Conservation (phyloP, 2,329 filamentous ascomycete species). For the Pseudohalonectria lignicola region DNA sequence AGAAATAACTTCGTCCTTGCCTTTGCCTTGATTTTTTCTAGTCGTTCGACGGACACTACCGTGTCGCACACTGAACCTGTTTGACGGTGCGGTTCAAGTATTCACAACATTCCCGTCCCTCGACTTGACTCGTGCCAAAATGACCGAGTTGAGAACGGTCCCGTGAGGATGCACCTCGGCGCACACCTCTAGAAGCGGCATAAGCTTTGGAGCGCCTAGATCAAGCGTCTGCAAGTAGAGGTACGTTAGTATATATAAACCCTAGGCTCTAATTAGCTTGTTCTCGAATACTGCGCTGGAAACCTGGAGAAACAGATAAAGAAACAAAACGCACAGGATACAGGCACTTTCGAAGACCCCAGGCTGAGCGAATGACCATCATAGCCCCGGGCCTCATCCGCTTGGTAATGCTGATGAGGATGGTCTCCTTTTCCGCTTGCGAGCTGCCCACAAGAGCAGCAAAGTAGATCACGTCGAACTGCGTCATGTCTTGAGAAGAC, state of each 20-base stretch:
- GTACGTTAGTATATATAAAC: too few relatives aligned
- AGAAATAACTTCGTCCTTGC: too few relatives aligned
- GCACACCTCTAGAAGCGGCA: slow-evolving; percentile 23
- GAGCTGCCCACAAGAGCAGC: slow-evolving; percentile 35
- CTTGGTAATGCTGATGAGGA: slow-evolving; percentile 22
- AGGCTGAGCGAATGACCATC: slow-evolving; percentile 32
- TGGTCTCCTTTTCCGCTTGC: slow-evolving; percentile 26
- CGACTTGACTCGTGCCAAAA: slow-evolving; percentile 21
- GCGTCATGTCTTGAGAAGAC: slow-evolving; percentile 12
- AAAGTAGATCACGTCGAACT: slow-evolving; percentile 34
- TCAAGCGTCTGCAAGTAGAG: not conserved
- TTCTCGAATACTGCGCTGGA: not conserved
- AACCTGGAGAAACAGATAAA: not conserved
- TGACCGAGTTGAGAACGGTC: slow-evolving; percentile 36
- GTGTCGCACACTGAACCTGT: too few relatives aligned
- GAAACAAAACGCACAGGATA: slow-evolving; percentile 34
- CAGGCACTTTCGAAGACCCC: slow-evolving; percentile 29
- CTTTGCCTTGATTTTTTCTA: too few relatives aligned
- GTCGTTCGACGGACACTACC: too few relatives aligned
- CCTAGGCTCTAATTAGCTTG: not conserved
- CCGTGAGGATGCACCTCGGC: slow-evolving; percentile 35
- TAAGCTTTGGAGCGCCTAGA: slow-evolving; percentile 14
- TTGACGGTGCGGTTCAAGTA: too few relatives aligned
- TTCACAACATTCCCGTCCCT: too few relatives aligned
- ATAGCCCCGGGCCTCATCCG: slow-evolving; percentile 29